Base-by-base conservation (phyloP, 2,329 filamentous ascomycete genomes). In the Penicillium sp. region DNA sequence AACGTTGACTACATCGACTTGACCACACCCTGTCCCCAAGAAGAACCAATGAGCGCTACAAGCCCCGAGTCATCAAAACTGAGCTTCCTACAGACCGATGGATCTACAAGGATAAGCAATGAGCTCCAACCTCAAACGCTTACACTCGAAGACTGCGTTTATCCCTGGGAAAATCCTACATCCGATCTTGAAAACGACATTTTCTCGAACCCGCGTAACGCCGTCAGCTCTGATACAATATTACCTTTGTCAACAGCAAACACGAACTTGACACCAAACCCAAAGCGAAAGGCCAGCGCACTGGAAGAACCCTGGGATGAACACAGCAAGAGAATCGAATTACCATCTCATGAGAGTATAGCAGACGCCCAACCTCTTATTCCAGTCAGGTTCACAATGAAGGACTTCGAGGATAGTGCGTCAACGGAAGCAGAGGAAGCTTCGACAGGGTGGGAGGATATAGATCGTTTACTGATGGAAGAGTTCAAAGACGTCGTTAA, bases 401-500 rank as follows among this genome's bases (percentile, higher is more conserved):
- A 4, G 12, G 20, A 7, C 12, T 16, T 30, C 7, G 30, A 32
- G 32, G 33, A 49, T 3, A 28, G 40, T 23, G 7, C 35, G n/a
- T 18, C 32, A 10, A 18, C 35, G 1, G 15, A 32, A 3, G 3
- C 28, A 6, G 30, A 25, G 6, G 22, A 37, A 18, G 28, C 23
- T 13, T 29, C 32, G 16, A 15, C 14, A 11, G 44, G 45, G 29
- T 67, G 64, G 62, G 57, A 63, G 15, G 63, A 59, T 17, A 56
- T 69, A 15, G 65, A 64, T 31, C 56, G 56, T 28, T 49, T 51
- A 30, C 32, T 70, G 22, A 46, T 67, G 36, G 56, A 66, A 36
- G 62, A 68, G 42, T 68, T 66, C 41, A 61, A 61, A 27, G 59
- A 66, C 33, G 52, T 64, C 41, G 60, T 67, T 36, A 60, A 66